Percentiles rank a stretch among this genome's conserved stretches.
These are phyloP conservation scores for Lineolata rhizophorae DNA, from an alignment of 495 filamentous ascomycete species.

Conservation along the genomic window DNA sequence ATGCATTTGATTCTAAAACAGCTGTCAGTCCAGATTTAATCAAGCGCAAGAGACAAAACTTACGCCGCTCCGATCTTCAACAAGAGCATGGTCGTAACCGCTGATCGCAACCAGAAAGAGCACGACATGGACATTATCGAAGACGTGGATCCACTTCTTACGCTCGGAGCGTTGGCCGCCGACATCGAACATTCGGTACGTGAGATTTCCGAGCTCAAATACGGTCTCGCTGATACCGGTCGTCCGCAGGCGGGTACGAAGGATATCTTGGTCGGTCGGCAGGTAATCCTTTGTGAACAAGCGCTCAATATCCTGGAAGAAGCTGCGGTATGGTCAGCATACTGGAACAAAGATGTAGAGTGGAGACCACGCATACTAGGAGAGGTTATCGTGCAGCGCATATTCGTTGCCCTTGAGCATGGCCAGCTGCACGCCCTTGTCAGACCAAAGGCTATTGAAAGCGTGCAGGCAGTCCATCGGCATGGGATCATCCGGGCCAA, in stretches of 20 bases:
- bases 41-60: neutral
- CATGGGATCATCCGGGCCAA: constrained; percentile 70
- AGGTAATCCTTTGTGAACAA: constrained; percentile 87
- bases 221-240: constrained; percentile 98
- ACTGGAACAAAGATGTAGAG: neutral
- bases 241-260: constrained; percentile 94
- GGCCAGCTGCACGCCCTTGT: constrained; percentile 71
- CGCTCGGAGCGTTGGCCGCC: constrained; percentile 96
- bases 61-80: constrained; percentile 44
- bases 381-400: constrained; percentile 90
- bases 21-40: neutral
- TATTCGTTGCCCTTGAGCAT: constrained; percentile 96
- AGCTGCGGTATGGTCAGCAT: constrained; percentile 31
- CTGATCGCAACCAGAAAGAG: constrained; percentile 98
- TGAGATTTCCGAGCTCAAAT: constrained; percentile 93
- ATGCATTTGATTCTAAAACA: constrained; percentile 75
- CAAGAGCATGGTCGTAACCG: constrained; percentile 94
- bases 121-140: constrained; percentile 97
- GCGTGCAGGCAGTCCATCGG: constrained; percentile 87
- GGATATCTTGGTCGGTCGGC: constrained; percentile 92
- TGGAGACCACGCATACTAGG: constrained; percentile 94
- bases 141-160: constrained; percentile 99
- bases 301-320: constrained; percentile 87
- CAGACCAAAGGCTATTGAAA: constrained; percentile 83
- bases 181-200: constrained; percentile 98